Evolutionary conservation across 495 filamentous ascomycete genomes (phyloP), one percentile per base, ranked within the genome.

Genomic region (Trichoderma parareesei): DNA sequence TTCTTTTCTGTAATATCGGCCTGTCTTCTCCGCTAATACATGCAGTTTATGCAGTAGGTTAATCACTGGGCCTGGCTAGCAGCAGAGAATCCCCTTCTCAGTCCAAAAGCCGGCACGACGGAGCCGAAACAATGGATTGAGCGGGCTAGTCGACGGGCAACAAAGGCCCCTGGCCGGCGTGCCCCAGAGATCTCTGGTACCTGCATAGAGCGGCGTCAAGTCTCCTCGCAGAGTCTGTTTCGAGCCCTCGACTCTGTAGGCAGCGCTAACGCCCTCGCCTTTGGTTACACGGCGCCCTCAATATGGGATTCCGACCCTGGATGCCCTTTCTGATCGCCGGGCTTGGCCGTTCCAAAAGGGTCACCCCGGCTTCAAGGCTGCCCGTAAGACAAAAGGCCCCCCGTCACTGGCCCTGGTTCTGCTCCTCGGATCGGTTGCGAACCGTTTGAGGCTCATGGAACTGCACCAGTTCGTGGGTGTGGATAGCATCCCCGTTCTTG

Each of bases 361-460:
- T 3, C 44, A 9, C 44, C 20, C 53, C 33, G 8, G 53, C 33
- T 55, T 18, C 33, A 11, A 10, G 53, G 33, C 33, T 5, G 20
- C 53, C 53, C 37, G 20, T 37, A 57, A 14, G 53, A 33, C 53
- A 35, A 37, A 37, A 57, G 9, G 11, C 33, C 53, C 53, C 53
- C 53, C 9, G 53, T 57, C 33, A 35, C 20, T 57, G 53, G 53
- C 53, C 53, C 53, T 57, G 53, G 53, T 57, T 35, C 14, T 57
- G 53, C 27, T 35, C 11, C 53, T 57, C 53, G 53, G 53, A 57
- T 57, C 53, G 20, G 27, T 57, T 3, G 10, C 37, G 53, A 57
- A 57, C 53, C 53, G 53, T 57, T n/a, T 57, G 53, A 57, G 20
- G 53, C 53, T 57, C 53, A 57, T 37, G 33, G 53, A 33, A 57